These are phyloP conservation scores for Phylloporus sp. DNA, from an alignment of 1,284 basidiomycete genomes.

Conservation along the genomic window DNA sequence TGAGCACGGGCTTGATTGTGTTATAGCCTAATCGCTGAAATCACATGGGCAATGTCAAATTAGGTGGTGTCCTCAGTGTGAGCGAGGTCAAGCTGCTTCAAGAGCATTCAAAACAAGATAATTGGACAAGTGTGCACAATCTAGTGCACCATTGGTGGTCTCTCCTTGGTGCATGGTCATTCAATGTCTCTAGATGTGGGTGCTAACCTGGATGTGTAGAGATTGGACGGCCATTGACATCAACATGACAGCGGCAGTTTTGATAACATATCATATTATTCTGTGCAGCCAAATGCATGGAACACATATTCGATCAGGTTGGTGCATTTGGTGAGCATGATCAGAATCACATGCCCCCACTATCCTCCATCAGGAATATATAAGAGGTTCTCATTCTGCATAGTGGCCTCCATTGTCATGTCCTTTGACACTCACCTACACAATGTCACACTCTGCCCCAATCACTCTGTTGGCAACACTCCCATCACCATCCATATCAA, in stretches of 20 bases:
- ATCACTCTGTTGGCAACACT: too few relatives aligned
- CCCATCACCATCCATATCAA: too few relatives aligned
- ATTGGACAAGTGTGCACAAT: slow-evolving; percentile 43
- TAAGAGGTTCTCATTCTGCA: too few relatives aligned
- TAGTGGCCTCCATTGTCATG: too few relatives aligned
- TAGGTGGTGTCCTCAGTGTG: slow-evolving; percentile 35
- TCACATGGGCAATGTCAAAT: slow-evolving; percentile 48
- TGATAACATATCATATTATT: too few relatives aligned
- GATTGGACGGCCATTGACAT: slow-evolving; percentile 23
- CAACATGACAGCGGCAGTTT: slow-evolving; percentile 12
- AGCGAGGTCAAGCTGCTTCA: slow-evolving; percentile 48
- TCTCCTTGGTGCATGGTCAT: slow-evolving; percentile 54
- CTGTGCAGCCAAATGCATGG: too few relatives aligned
- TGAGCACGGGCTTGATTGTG: neutral
- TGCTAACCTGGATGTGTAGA: slow-evolving; percentile 20
- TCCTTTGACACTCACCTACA: too few relatives aligned
- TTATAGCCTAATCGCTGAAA: slow-evolving; percentile 54
- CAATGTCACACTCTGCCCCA: too few relatives aligned
- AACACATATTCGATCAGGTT: too few relatives aligned
- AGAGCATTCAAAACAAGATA: slow-evolving; percentile 39
- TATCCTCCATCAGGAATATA: too few relatives aligned
- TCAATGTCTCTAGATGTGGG: neutral
- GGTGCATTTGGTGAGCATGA: too few relatives aligned
- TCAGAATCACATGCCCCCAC: too few relatives aligned
- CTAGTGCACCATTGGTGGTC: slow-evolving; percentile 59